Base-by-base conservation (phyloP, 2,329 filamentous ascomycete species). In the Cryphonectria nitschkei region DNA sequence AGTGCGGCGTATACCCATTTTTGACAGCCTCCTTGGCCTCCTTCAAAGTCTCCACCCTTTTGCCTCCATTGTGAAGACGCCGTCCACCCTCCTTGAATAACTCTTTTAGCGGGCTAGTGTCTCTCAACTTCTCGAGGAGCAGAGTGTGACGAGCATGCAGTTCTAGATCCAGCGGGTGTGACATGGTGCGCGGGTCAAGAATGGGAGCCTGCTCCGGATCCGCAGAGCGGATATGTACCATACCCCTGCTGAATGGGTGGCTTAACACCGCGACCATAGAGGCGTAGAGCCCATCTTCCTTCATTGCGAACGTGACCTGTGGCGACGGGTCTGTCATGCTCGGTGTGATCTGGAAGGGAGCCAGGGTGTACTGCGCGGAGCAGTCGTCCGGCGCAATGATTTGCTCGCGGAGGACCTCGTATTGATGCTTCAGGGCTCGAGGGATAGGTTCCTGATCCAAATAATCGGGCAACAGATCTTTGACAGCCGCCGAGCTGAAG, bases 221-320 rank as follows among this genome's bases (percentile, higher is more conserved):
- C 0, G 80, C 62, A 1, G 81, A 82, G 6, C 77, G 77, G 69
- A 89, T 86, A 78, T 89, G 88, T 70, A 88, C 84, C 39, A 82
- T 80, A 8, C 88, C 88, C 0, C 87, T 83, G 4, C 85, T 87
- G 75, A 86, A 85, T 0, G 88, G 88, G 71, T 89, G 88, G 32
- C 85, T 84, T 29, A 87, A 87, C 75, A 87, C 88, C 2, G 83
- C 82, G 69, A 84, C 84, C 70, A 84, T 80, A n/a, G 85, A 84
- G 61, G 87, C 81, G 74, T 86, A 87, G 73, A 65, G 68, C 22
- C 66, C 66, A 16, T 71, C 66, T 9, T 58, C 43, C 37, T 54
- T 56, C 61, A 68, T 61, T 11, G 39, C 66, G 26, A 52, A 68
- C 16, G 54, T 56, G 9, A 22, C 52, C 19, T 58, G 32, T 11